phyloP scores from a whole-genome alignment of 352 stramenopile genomes.

The Globisporangium alternatum region DNA sequence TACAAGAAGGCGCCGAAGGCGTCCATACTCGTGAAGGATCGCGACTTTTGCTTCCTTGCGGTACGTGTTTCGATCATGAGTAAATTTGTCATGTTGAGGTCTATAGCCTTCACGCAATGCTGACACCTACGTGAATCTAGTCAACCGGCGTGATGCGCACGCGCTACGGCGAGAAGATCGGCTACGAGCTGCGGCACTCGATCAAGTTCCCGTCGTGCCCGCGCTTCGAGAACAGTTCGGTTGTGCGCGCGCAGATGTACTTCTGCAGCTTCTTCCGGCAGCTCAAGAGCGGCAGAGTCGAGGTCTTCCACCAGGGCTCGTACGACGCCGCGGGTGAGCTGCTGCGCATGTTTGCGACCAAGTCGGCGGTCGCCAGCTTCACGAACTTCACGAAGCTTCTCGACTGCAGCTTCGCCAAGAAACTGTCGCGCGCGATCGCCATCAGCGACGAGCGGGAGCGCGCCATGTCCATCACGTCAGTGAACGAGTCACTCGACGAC shows the following conservation, averaged over 20 bases:
- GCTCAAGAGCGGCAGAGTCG: constrained; percentile 43
- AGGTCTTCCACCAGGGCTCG: constrained; percentile 62
- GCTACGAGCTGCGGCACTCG: constrained; percentile 56
- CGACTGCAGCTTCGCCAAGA: constrained; percentile 55
- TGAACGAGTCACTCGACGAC: constrained; percentile 30
- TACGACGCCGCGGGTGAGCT: constrained; percentile 53
- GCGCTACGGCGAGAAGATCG: constrained; percentile 29
- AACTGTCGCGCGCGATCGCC: constrained; percentile 46
- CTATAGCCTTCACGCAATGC: too few relatives aligned
- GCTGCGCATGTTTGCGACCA: constrained; percentile 40
- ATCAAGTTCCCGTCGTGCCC: constrained; percentile 54
- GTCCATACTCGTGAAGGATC: constrained; percentile 39
- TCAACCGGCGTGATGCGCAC: constrained; percentile 30
- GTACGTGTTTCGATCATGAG: constrained; percentile 11
- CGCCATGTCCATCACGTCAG: constrained; percentile 28
- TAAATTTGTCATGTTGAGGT: not conserved
- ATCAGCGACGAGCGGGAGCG: constrained; percentile 25
- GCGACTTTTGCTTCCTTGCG: constrained; percentile 50
- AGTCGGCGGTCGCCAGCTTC: constrained; percentile 41
- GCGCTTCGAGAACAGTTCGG: constrained; percentile 42
- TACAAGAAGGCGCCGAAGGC: constrained; percentile 33
- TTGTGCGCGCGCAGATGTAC: constrained; percentile 64
- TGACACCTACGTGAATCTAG: not conserved
- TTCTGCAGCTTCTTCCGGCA: constrained; percentile 69
- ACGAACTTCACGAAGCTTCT: constrained; percentile 37